Conservation (phyloP, 2,329 filamentous ascomycete genomes). For the Colletotrichum sp. region DNA sequence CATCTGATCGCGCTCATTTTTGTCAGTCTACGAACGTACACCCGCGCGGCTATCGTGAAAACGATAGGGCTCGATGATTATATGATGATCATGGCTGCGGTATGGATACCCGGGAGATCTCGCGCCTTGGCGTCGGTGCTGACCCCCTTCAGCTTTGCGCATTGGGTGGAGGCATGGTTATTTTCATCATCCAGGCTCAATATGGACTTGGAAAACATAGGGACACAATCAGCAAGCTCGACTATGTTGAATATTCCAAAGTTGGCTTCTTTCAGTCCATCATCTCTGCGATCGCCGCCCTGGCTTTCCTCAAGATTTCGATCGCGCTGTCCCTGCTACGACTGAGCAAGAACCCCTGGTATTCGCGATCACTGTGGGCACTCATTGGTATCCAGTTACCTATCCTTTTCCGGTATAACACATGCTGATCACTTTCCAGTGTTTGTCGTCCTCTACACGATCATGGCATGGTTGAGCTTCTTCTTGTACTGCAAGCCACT, state of each 20-base stretch:
- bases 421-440: not conserved
- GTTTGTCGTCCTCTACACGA: constrained; percentile 25
- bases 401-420: not conserved
- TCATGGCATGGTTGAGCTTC: constrained; percentile 26
- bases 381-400: constrained; percentile 14
- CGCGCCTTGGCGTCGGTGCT: not conserved
- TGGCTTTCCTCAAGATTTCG: constrained; percentile 27
- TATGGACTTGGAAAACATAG: constrained; percentile 53
- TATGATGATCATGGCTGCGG: constrained; percentile 30
- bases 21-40: constrained; percentile 22
- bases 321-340: constrained; percentile 26
- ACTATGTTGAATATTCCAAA: constrained; percentile 40
- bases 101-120: constrained; percentile 19
- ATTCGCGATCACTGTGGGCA: constrained; percentile 27
- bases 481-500: constrained; percentile 27
- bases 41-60: constrained; percentile 23
- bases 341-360: constrained; percentile 29
- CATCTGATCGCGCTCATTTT: constrained; percentile 27
- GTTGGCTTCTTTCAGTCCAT: constrained; percentile 51
- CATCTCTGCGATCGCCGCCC: constrained; percentile 38
- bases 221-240: constrained; percentile 35
- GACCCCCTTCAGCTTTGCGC: constrained; percentile 28
- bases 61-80: constrained; percentile 32
- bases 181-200: constrained; percentile 46
- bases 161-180: constrained; percentile 28